A percentile compares a stretch with the other conserved stretches of the same genome.
These are phyloP conservation scores for Phoenix dactylifera DNA, from an alignment of 176 grass and related monocot species.

Conservation along the genomic window DNA sequence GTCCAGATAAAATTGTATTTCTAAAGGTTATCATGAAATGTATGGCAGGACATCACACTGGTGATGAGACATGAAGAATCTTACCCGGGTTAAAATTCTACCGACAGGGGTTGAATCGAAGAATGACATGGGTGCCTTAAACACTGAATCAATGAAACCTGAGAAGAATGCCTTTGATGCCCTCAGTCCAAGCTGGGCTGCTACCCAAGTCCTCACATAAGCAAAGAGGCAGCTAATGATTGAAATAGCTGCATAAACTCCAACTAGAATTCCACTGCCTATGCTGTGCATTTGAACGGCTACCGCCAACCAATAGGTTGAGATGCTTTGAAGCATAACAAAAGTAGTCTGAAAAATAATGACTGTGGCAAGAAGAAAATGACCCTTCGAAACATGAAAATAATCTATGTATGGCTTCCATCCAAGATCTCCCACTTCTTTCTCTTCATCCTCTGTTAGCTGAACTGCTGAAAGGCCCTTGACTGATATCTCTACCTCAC, in stretches of 20 bases:
- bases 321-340: conserved; percentile 44
- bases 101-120: conserved; percentile 92
- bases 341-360: conserved; percentile 31
- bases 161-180: conserved; percentile 87
- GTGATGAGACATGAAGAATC: background rate
- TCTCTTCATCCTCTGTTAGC: conserved; percentile 72
- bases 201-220: conserved; percentile 46
- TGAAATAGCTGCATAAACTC: conserved; percentile 62
- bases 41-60: no score
- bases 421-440: conserved; percentile 64
- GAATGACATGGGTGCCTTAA: conserved; percentile 88
- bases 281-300: conserved; percentile 49
- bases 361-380: conserved; percentile 32
- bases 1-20: no score
- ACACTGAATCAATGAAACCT: conserved; percentile 67
- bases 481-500: conserved; percentile 34
- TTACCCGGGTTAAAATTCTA: conserved; percentile 87
- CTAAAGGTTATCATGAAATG: no score
- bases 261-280: conserved; percentile 45
- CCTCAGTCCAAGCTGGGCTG: conserved; percentile 48
- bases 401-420: conserved; percentile 91
- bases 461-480: conserved; percentile 34
- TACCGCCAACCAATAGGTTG: conserved; percentile 70
- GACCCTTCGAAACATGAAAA: conserved; percentile 50
- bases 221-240: conserved; percentile 50